Conservation (phyloP, 768 basidiomycete species). For the Strobilomyces confusus region DNA sequence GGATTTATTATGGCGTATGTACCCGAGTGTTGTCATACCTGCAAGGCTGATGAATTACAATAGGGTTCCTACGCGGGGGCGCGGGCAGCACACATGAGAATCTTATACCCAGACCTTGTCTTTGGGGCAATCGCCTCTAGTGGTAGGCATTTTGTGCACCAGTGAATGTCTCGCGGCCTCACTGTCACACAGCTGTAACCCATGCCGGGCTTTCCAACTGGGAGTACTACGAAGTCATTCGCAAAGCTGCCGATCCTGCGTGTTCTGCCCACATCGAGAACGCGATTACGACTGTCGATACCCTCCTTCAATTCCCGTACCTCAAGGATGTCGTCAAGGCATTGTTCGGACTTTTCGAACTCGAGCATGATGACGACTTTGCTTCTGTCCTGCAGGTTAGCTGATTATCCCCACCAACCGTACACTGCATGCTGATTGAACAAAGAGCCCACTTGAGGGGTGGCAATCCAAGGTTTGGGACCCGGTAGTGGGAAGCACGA, state of each 20-base stretch:
- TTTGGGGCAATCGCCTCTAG: constrained; percentile 88
- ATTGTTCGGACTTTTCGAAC: constrained; percentile 67
- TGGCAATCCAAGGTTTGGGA: constrained; percentile 94
- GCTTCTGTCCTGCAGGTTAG: constrained; percentile 61
- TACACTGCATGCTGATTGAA: not conserved
- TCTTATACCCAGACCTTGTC: constrained; percentile 84
- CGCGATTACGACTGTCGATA: constrained; percentile 58
- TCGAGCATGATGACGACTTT: constrained; percentile 78
- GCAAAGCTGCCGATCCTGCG: constrained; percentile 57
- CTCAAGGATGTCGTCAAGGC: constrained; percentile 56
- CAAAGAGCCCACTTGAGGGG: constrained; percentile 53
- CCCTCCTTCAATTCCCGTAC: constrained; percentile 46
- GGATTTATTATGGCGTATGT: constrained; percentile 91
- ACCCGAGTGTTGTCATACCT: not conserved
- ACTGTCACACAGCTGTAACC: constrained; percentile 58
- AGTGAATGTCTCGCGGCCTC: not conserved
- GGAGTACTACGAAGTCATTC: constrained; percentile 86
- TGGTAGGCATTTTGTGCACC: constrained; percentile 40
- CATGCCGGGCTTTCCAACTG: constrained; percentile 79
- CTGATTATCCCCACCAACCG: constrained; percentile 15
- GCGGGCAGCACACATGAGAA: constrained; percentile 85
- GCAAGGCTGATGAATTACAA: not conserved
- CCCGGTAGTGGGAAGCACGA: constrained; percentile 55
- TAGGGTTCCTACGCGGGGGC: constrained; percentile 92
- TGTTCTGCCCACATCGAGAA: constrained; percentile 59